Conservation (phyloP, 331 rosid genomes). For the Stylosanthes scabra region DNA sequence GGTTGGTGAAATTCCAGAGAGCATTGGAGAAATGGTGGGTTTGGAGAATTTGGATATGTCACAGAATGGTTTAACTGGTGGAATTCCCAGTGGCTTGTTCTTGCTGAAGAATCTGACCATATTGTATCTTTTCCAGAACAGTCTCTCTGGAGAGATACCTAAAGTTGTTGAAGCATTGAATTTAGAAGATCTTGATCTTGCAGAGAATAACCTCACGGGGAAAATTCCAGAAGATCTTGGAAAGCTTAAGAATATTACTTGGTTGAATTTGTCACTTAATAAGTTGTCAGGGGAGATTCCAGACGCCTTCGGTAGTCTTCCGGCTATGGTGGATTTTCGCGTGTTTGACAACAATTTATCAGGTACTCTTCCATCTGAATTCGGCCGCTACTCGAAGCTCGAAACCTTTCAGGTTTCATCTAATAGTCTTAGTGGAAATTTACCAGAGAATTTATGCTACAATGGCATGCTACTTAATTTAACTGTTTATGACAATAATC, state of each 20-base stretch:
- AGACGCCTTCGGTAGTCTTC: constrained; percentile 35
- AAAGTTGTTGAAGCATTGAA: constrained; percentile 38
- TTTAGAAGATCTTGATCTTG: constrained; percentile 30
- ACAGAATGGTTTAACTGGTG: constrained; percentile 25
- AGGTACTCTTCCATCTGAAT: constrained; percentile 42
- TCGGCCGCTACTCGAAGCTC: constrained; percentile 40
- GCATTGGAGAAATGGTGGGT: constrained; percentile 39
- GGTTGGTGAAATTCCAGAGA: constrained; percentile 43
- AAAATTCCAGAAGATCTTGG: constrained; percentile 42
- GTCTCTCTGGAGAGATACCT: constrained; percentile 45
- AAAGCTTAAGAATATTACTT: constrained; percentile 33
- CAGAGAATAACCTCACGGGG: constrained; percentile 34
- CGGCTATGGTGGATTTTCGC: constrained; percentile 27
- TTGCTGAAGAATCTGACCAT: constrained; percentile 36
- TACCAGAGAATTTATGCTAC: constrained; percentile 45
- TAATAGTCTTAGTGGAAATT: constrained; percentile 35
- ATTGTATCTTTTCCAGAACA: constrained; percentile 12
- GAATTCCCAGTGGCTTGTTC: constrained; percentile 34
- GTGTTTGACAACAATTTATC: constrained; percentile 36
- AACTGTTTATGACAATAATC: constrained; percentile 30
- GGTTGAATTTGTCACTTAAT: constrained; percentile 40
- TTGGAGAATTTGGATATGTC: constrained; percentile 41
- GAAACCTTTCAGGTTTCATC: constrained; percentile 28
- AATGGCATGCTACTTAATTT: constrained; percentile 32
- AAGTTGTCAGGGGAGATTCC: constrained; percentile 41